Conservation (phyloP, 805 yeast species). For the Saturnispora silvae region DNA sequence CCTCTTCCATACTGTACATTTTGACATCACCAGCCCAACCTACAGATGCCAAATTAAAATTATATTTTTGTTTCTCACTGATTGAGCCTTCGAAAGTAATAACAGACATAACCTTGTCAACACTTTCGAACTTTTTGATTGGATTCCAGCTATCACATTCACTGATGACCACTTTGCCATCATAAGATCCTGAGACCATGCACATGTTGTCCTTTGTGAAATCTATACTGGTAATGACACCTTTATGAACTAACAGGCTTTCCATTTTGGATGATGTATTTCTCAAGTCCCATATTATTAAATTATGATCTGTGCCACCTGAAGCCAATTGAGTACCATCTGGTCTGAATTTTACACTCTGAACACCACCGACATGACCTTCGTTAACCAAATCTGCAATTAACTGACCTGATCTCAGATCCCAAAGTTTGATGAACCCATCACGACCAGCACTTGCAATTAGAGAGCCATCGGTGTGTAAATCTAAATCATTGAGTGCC, state of each 20-base stretch:
- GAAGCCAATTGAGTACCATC: conserved; percentile 71
- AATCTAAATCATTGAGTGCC: conserved; percentile 50
- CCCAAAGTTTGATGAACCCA: conserved; percentile 71
- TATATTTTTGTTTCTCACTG: too few species aligned
- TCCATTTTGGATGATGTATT: conserved; percentile 25
- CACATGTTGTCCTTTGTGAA: conserved; percentile 36
- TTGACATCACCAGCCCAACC: conserved; percentile 84
- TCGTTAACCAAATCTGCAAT: conserved; percentile 36
- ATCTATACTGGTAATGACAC: conserved; percentile 54
- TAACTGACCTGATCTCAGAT: conserved; percentile 64
- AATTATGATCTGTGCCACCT: conserved; percentile 73
- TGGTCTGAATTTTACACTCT: conserved; percentile 61
- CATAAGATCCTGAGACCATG: conserved; percentile 59
- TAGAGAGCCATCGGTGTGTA: conserved; percentile 72
- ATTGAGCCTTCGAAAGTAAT: too few species aligned
- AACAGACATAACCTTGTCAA: conserved; percentile 59
- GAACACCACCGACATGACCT: conserved; percentile 66
- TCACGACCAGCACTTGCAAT: conserved; percentile 73
- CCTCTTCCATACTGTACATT: conserved; percentile 22
- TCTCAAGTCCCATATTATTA: conserved; percentile 83
- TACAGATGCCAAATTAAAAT: too few species aligned
- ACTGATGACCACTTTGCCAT: conserved; percentile 53
- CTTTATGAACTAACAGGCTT: conserved; percentile 64
- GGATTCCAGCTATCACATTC: conserved; percentile 63
- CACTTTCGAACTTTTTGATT: conserved; percentile 40